A percentile compares a stretch with the other conserved stretches of the same genome.
Conservation (phyloP, 2,329 filamentous ascomycete species). For the Penicillium brevicompactum region DNA sequence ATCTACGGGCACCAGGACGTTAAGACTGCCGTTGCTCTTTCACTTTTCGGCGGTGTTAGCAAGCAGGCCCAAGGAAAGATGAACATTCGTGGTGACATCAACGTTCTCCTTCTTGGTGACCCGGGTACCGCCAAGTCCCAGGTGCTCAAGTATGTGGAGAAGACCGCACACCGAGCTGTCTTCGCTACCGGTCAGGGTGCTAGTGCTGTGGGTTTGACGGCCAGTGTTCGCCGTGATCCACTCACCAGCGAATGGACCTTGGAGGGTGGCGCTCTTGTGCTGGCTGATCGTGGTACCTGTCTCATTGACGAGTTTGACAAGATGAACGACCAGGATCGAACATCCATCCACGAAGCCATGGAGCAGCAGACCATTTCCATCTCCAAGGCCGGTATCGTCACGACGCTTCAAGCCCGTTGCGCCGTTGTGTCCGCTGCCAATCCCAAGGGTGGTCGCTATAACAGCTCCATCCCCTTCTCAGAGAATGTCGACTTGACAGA, state of each 20-base stretch:
- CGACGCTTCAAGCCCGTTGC: conserved; percentile 91
- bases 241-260: conserved; percentile 97
- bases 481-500: conserved; percentile 97
- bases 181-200: conserved; percentile 98
- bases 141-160: conserved; percentile 95
- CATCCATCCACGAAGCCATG: conserved; percentile 99
- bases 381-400: conserved; percentile 97
- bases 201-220: conserved; percentile 94
- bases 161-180: conserved; percentile 93
- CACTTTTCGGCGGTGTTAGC: conserved; percentile 90
- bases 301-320: conserved; percentile 99
- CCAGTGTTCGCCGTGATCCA: conserved; percentile 91
- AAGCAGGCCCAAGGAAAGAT: conserved; percentile 89
- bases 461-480: conserved; percentile 92
- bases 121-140: conserved; percentile 98
- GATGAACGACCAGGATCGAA: conserved; percentile 99
- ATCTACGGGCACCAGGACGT: conserved; percentile 97
- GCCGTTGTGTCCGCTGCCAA: conserved; percentile 97
- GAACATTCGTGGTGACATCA: conserved; percentile 94
- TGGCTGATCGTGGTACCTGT: conserved; percentile 92
- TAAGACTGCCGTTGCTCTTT: conserved; percentile 94
- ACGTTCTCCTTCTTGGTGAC: conserved; percentile 92
- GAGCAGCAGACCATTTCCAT: conserved; percentile 99
- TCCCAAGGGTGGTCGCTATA: conserved; percentile 93
- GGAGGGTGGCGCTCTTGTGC: conserved; percentile 90